Evolutionary conservation across 495 filamentous ascomycete species (phyloP).

Genomic region (Sordaria brevicollis): DNA sequence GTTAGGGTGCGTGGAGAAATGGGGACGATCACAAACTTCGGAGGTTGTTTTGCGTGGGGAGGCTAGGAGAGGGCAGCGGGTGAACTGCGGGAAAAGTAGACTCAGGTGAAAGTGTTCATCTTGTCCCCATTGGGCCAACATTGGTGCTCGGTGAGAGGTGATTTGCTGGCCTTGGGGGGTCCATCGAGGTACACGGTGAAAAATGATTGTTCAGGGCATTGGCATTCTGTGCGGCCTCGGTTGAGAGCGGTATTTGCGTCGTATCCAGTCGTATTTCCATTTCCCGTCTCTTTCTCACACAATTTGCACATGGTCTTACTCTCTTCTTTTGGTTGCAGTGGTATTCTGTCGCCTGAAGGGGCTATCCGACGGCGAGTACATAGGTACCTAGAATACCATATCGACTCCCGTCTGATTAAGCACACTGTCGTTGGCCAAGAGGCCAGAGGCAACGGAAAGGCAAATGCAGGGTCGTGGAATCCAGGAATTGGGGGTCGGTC

Average conservation of each 20-base stretch:
- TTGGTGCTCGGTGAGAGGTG: neutral
- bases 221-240: neutral
- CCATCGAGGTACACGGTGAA: neutral
- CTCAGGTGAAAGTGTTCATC: neutral
- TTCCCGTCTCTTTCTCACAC: too few relatives aligned
- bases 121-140: neutral
- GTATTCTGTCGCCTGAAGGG: neutral
- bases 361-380: neutral
- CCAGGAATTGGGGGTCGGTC: neutral
- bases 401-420: too few relatives aligned
- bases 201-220: too few relatives aligned
- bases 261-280: neutral
- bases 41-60: neutral
- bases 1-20: neutral
- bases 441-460: neutral
- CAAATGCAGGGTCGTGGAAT: neutral
- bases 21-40: neutral
- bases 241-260: neutral
- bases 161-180: neutral
- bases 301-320: too few relatives aligned
- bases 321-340: neutral
- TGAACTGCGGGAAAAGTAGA: neutral
- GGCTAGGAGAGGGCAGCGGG: neutral
- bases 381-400: too few relatives aligned
- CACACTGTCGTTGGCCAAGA: neutral